Evolutionary conservation across 2,329 filamentous ascomycete genomes (phyloP).

Genomic region (Penicillium freii): DNA sequence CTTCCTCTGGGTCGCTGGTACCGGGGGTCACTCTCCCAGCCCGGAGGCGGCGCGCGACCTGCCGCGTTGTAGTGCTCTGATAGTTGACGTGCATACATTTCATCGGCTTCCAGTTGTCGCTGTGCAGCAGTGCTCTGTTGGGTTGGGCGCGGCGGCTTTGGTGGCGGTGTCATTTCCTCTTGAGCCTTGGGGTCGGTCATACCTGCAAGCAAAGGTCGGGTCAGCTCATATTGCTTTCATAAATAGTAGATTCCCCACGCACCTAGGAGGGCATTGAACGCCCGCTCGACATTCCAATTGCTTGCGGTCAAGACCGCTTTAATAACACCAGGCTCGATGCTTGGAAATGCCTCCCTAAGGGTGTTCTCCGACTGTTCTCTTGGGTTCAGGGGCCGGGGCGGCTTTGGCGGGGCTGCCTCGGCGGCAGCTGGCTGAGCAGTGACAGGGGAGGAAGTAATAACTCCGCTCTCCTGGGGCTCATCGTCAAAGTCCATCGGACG

Average conservation of each 20-base stretch:
- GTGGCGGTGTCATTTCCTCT: conserved; percentile 62
- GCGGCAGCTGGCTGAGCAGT: conserved; percentile 30
- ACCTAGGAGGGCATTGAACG: conserved; percentile 92
- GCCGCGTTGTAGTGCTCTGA: conserved; percentile 77
- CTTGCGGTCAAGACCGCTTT: conserved; percentile 87
- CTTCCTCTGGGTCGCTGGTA: conserved; percentile 53
- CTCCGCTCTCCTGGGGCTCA: conserved; percentile 49
- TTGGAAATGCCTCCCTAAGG: conserved; percentile 89
- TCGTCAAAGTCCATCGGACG: conserved; percentile 59
- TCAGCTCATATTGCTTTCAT: conserved; percentile 1
- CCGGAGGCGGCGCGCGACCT: conserved; percentile 33
- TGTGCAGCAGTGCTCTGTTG: conserved; percentile 58
- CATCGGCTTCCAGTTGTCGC: conserved; percentile 84
- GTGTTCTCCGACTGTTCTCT: conserved; percentile 83
- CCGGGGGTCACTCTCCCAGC: conserved; percentile 32
- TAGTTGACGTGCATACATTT: conserved; percentile 86
- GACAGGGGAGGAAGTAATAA: conserved; percentile 27
- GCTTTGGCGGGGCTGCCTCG: conserved; percentile 67
- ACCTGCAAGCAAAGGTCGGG: conserved; percentile 46
- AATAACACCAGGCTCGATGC: conserved; percentile 74
- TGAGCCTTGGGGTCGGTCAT: conserved; percentile 79
- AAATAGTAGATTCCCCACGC: conserved; percentile 30
- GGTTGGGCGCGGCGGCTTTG: conserved; percentile 76
- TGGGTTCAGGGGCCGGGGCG: conserved; percentile 77
- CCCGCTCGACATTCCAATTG: conserved; percentile 81